Conservation (phyloP, 495 filamentous ascomycete species). For the Podospora bellae-mahoneyi region DNA sequence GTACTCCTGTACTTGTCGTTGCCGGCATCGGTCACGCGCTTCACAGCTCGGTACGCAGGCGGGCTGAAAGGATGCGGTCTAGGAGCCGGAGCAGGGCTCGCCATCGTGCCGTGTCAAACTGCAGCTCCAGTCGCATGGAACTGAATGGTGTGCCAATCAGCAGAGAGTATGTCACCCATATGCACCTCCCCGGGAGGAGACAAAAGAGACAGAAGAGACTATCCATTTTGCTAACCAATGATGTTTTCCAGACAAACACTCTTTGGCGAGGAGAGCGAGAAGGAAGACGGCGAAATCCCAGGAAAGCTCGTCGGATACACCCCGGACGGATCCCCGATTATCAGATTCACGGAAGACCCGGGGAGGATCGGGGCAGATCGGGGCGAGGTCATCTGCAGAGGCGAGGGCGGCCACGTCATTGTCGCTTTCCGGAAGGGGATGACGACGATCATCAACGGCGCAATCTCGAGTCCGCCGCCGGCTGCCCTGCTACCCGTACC, state of each 20-base stretch:
- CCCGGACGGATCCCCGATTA: slow-evolving; percentile 27
- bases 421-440: slow-evolving; percentile 28
- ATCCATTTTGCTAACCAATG: slow-evolving; percentile 8
- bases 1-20: slow-evolving; percentile 50
- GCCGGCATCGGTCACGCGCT: slow-evolving; percentile 43
- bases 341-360: slow-evolving; percentile 30
- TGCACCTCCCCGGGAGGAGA: background rate
- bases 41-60: slow-evolving; percentile 34
- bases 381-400: slow-evolving; percentile 26
- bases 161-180: slow-evolving; percentile 27
- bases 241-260: slow-evolving; percentile 24
- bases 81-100: slow-evolving; percentile 14
- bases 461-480: background rate
- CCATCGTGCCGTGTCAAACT: slow-evolving; percentile 17
- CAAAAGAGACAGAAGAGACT: background rate
- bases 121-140: slow-evolving; percentile 19
- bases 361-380: slow-evolving; percentile 20
- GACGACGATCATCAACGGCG: slow-evolving; percentile 18
- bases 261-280: slow-evolving; percentile 28
- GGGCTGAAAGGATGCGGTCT: slow-evolving; percentile 24
- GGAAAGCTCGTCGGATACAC: slow-evolving; percentile 38
- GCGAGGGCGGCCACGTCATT: slow-evolving; percentile 25
- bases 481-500: background rate
- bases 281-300: slow-evolving; percentile 24
- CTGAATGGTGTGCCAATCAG: slow-evolving; percentile 28